A percentile compares a stretch with the other conserved stretches of the same genome.
phyloP scores from a whole-genome alignment of 371 early-diverging fungal species.

The Polyrhizophydium stewartii region DNA sequence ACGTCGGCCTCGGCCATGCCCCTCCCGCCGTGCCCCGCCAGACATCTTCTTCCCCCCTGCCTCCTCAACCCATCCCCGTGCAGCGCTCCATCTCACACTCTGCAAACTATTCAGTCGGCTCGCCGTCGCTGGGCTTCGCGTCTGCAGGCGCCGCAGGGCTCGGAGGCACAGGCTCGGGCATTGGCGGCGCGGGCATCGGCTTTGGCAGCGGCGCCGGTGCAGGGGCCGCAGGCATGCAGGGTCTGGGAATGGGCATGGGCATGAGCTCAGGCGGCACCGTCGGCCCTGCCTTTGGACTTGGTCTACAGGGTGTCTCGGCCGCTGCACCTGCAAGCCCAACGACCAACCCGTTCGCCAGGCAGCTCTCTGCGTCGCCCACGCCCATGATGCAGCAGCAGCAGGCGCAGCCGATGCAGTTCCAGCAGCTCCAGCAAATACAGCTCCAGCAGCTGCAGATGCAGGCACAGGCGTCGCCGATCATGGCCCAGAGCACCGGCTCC shows the following conservation, averaged over 20 bases:
- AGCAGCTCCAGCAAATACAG: not conserved
- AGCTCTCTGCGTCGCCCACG: too few relatives aligned
- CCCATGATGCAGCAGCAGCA: too few relatives aligned
- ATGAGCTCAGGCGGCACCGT: not conserved
- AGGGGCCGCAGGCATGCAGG: not conserved
- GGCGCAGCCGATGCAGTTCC: too few relatives aligned
- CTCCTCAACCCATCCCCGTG: not conserved
- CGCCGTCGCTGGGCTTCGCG: not conserved
- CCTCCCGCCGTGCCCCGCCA: too few relatives aligned
- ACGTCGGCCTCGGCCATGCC: too few relatives aligned
- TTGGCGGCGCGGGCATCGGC: not conserved
- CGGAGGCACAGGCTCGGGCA: not conserved
- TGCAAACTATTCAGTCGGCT: not conserved
- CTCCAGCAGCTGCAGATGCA: not conserved
- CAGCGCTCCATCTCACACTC: not conserved
- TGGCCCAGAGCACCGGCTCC: not conserved
- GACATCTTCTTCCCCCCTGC: not conserved
- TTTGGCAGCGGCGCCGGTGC: not conserved
- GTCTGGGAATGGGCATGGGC: not conserved
- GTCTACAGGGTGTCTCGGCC: not conserved
- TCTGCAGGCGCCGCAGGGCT: not conserved
- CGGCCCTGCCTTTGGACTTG: not conserved
- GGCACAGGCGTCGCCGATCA: not conserved
- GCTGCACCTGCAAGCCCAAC: not conserved
- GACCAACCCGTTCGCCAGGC: not conserved